Evolutionary conservation across 2,329 filamentous ascomycete genomes (phyloP), one percentile per base, ranked within the genome.

Genomic region (Penicillium nordicum): DNA sequence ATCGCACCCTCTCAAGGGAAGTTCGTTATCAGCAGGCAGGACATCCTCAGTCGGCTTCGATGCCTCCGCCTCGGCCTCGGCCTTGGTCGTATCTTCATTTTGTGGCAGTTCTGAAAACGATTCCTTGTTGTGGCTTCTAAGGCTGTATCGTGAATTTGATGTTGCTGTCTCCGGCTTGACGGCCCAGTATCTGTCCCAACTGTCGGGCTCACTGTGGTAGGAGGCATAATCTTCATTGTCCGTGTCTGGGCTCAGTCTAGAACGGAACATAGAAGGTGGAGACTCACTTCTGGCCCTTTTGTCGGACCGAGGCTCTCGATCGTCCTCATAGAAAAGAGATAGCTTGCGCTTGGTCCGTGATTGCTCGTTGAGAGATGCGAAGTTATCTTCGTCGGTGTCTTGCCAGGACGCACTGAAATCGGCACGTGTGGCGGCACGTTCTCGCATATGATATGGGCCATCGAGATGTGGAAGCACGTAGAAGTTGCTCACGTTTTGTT

Each of bases 371-470:
- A 12, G 16, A 29, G 63, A 72, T 47, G 71, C 60, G 53, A 74
- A 77, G 44, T 73, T 71, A 23, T 69, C 73, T 1, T 68, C 50
- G 27, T 77, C 73, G 1, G 68, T 55, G 55, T 76, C 75, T 11
- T 47, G 25, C 50, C 50, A 47, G 8, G 27, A 34, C 5, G n/a
- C 42, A 38, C 25, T 4, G 6, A 11, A 14, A 23, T 25, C 14
- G 11, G 34, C 10, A 11, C 27, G 34, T 7, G 40, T 25, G 10
- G 27, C 12, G 5, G 50, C 42, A 32, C 50, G 50, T 27, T 53
- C 10, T 29, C 50, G 27, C 27, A 48, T 23, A 25, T 53, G 34
- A 23, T 53, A 53, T 45, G 49, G 40, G 1, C 40, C 40, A 27
- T 30, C n/a, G 3, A 51, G 21, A 0, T 51, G 30, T 12, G 40